Percentiles rank a stretch among this genome's conserved stretches.
These are phyloP conservation scores for Aspergillus bertholletiae DNA, from an alignment of 495 filamentous ascomycete genomes.

Conservation along the genomic window DNA sequence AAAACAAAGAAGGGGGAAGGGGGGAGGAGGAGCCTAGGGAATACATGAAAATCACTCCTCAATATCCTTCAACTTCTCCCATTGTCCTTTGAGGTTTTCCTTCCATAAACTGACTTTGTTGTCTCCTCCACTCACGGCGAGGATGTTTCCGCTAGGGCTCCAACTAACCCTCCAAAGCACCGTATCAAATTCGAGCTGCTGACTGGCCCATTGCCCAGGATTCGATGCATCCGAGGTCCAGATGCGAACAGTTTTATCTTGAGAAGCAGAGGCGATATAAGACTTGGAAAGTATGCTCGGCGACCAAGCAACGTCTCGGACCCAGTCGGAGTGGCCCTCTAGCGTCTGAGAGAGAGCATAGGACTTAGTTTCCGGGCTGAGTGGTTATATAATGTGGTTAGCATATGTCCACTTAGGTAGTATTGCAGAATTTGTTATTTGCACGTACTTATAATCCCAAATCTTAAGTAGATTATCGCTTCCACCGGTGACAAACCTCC, in stretches of 20 bases:
- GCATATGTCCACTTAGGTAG: not conserved
- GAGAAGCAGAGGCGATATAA: slow-evolving; percentile 91
- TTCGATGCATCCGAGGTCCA: slow-evolving; percentile 75
- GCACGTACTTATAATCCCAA: slow-evolving; percentile 64
- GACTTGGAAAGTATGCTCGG: slow-evolving; percentile 89
- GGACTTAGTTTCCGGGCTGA: slow-evolving; percentile 47
- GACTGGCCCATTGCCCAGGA: slow-evolving; percentile 71
- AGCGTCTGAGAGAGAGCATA: slow-evolving; percentile 56
- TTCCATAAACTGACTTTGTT: slow-evolving; percentile 83
- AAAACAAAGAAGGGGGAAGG: slow-evolving; percentile 14
- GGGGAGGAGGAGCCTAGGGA: slow-evolving; percentile 12
- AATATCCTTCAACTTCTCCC: slow-evolving; percentile 95
- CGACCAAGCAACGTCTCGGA: slow-evolving; percentile 95
- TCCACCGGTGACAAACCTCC: slow-evolving; percentile 90
- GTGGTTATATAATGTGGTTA: slow-evolving; percentile 4
- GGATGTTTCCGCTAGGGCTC: slow-evolving; percentile 95
- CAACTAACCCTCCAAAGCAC: slow-evolving; percentile 96
- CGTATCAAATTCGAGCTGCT: slow-evolving; percentile 78
- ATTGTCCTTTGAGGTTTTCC: slow-evolving; percentile 62
- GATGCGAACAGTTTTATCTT: slow-evolving; percentile 95
- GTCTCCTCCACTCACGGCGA: slow-evolving; percentile 90
- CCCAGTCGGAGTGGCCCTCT: slow-evolving; percentile 90
- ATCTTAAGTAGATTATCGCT: slow-evolving; percentile 90
- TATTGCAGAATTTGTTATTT: not conserved
- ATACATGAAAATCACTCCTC: slow-evolving; percentile 62